Evolutionary conservation across 306 rosid genomes (phyloP).

Genomic region (Pyrus pyrifolia): DNA sequence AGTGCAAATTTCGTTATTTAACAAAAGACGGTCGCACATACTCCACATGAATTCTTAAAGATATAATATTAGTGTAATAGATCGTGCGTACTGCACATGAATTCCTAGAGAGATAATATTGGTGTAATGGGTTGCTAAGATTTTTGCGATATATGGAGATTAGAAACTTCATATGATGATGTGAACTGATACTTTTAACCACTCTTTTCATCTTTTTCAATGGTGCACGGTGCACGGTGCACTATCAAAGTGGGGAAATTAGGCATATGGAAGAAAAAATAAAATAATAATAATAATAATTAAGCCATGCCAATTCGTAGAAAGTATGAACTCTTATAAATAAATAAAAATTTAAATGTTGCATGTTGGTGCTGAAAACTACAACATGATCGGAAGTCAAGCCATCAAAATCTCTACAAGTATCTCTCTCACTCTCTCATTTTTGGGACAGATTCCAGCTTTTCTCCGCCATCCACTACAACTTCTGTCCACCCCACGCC

Average conservation of each 20-base stretch:
- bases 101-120: background rate
- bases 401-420: background rate
- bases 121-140: background rate
- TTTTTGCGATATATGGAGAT: background rate
- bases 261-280: background rate
- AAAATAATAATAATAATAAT: background rate
- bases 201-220: background rate
- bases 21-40: background rate
- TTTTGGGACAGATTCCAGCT: background rate
- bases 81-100: background rate
- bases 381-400: background rate
- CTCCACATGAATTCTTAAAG: background rate
- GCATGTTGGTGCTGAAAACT: background rate
- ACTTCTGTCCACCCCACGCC: background rate
- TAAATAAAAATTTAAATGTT: background rate
- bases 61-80: too few species aligned
- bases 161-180: background rate
- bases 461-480: background rate
- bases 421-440: background rate
- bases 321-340: background rate
- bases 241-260: background rate
- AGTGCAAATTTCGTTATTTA: background rate
- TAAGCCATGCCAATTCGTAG: background rate
- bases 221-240: conserved; percentile 2
- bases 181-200: background rate